These are phyloP conservation scores for Ramaria sp. DNA, from an alignment of 768 basidiomycete species.

Conservation along the genomic window DNA sequence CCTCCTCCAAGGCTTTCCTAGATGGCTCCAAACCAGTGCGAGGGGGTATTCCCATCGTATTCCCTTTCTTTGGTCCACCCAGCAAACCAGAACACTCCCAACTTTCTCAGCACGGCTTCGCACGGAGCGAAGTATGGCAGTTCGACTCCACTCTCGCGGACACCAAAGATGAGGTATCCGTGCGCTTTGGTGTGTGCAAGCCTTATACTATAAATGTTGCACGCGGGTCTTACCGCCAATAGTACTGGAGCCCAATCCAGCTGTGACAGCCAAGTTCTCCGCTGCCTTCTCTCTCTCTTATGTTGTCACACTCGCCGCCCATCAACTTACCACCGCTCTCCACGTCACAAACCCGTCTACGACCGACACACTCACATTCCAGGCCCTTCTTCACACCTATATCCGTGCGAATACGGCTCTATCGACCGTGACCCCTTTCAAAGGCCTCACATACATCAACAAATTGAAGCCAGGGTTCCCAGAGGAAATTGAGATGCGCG, in stretches of 20 bases:
- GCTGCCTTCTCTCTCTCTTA: constrained; percentile 66
- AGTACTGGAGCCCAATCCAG: constrained; percentile 57
- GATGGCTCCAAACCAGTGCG: constrained; percentile 75
- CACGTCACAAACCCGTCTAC: constrained; percentile 66
- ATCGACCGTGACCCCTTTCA: constrained; percentile 53
- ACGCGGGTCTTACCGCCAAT: too few relatives aligned
- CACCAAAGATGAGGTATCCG: constrained; percentile 60
- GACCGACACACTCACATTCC: constrained; percentile 60
- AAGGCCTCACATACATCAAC: constrained; percentile 61
- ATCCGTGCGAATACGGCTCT: constrained; percentile 52
- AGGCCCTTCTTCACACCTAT: constrained; percentile 90
- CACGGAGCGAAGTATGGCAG: constrained; percentile 66
- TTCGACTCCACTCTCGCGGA: constrained; percentile 56
- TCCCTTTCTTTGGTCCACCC: constrained; percentile 86
- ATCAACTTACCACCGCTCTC: constrained; percentile 68
- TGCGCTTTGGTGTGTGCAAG: constrained; percentile 54
- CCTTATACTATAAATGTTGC: too few relatives aligned
- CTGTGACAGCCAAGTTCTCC: constrained; percentile 48
- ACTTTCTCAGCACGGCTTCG: constrained; percentile 87
- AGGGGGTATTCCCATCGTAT: constrained; percentile 52
- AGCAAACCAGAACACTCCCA: constrained; percentile 58
- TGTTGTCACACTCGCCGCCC: constrained; percentile 66
- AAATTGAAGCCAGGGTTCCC: constrained; percentile 41
- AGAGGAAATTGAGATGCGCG: constrained; percentile 41
- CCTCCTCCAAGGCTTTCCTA: constrained; percentile 67